These are phyloP conservation scores for Phialophora chinensis DNA, from an alignment of 2,329 filamentous ascomycete genomes.

Conservation along the genomic window DNA sequence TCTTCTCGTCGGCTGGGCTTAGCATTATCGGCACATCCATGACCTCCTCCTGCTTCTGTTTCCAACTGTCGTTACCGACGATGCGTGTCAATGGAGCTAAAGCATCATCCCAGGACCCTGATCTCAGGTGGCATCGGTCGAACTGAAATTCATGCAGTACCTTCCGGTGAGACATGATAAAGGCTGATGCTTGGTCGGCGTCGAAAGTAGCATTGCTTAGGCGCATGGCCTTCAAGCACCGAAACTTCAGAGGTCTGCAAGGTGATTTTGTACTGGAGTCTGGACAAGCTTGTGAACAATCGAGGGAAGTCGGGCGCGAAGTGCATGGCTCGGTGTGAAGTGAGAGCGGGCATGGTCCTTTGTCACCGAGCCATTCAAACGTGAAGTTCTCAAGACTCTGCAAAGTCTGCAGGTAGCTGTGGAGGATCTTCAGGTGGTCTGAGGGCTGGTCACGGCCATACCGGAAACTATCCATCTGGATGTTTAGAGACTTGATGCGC, in stretches of 20 bases:
- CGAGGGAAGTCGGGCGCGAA: conserved; percentile 56
- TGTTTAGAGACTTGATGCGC: conserved; percentile 75
- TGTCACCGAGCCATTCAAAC: conserved; percentile 77
- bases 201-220: conserved; percentile 76
- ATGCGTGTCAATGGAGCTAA: conserved; percentile 69
- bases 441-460: conserved; percentile 66
- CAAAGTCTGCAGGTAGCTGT: conserved; percentile 78
- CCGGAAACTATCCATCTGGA: conserved; percentile 74
- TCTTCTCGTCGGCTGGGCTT: conserved; percentile 42
- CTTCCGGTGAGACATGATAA: conserved; percentile 70
- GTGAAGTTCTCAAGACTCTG: conserved; percentile 70
- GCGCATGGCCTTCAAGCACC: conserved; percentile 69
- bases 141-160: conserved; percentile 80
- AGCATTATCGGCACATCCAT: conserved; percentile 49
- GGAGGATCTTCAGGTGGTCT: conserved; percentile 77
- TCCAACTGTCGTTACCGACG: conserved; percentile 47
- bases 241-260: conserved; percentile 66
- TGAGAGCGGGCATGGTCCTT: conserved; percentile 75
- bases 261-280: conserved; percentile 51
- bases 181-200: conserved; percentile 70
- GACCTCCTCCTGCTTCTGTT: conserved; percentile 46
- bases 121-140: conserved; percentile 72
- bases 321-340: conserved; percentile 70
- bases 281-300: conserved; percentile 45
- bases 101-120: conserved; percentile 81